Conservation (phyloP, 2,329 filamentous ascomycete genomes). For the Metarhizium brunneum region DNA sequence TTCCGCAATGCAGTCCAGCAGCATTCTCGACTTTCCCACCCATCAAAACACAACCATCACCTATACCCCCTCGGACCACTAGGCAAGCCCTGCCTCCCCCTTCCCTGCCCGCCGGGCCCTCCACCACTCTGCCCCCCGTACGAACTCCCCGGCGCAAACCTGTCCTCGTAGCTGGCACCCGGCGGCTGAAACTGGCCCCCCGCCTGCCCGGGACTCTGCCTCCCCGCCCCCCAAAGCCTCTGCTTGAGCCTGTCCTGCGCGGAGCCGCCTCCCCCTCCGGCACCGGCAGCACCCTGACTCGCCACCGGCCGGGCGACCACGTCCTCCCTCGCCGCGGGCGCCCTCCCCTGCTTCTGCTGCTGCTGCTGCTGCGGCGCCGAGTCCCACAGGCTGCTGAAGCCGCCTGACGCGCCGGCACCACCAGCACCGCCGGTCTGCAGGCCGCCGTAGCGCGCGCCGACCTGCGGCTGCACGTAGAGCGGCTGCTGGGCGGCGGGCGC, state of each 20-base stretch:
- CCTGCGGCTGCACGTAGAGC: slow-evolving; percentile 37
- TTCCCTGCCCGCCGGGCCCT: slow-evolving; percentile 16
- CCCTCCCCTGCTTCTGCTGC: neutral
- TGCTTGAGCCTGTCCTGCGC: slow-evolving; percentile 80
- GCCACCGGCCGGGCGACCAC: too few relatives aligned
- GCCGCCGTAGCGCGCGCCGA: neutral
- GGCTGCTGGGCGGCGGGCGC: slow-evolving; percentile 42
- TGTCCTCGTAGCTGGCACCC: slow-evolving; percentile 30
- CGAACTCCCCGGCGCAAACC: slow-evolving; percentile 34
- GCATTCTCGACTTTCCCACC: neutral
- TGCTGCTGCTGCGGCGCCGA: slow-evolving; percentile 15
- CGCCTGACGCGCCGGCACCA: too few relatives aligned
- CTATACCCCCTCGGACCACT: slow-evolving; percentile 34
- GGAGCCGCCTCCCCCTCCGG: slow-evolving; percentile 33
- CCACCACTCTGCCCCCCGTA: slow-evolving; percentile 26
- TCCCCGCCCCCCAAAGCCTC: slow-evolving; percentile 57
- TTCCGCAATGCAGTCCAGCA: neutral
- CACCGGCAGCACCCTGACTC: neutral
- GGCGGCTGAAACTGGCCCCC: slow-evolving; percentile 40
- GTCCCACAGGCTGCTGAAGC: slow-evolving; percentile 52
- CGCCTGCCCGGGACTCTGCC: slow-evolving; percentile 43
- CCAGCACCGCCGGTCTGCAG: too few relatives aligned
- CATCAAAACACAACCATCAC: slow-evolving; percentile 11
- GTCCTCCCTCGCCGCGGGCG: neutral
- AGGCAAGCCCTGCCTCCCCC: slow-evolving; percentile 32